Base-by-base conservation (phyloP, 768 basidiomycete species). In the Phanerodontia chrysosporium region DNA sequence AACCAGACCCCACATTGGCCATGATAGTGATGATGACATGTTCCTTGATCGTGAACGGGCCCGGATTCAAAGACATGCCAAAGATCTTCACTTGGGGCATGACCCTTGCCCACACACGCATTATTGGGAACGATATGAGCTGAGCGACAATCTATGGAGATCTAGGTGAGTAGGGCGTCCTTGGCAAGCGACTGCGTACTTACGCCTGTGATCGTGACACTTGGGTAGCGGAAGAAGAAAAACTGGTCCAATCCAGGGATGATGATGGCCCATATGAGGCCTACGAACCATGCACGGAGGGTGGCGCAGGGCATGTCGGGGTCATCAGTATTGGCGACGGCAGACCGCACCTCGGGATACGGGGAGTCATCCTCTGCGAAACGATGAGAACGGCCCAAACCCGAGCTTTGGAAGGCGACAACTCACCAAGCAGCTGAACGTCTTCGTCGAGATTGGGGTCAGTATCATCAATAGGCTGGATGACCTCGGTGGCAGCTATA, bases 281-380 rank as follows among this genome's bases (percentile, higher is more conserved):
- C 93, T 42, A 95, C 75, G 9, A 80, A 73, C 87, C 87, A 89
- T 5, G 83, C 79, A 28, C 89, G 83, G 55, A 90, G 51, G 0
- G 88, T 89, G 39, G 75, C 75, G 9, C 86, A 85, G 1, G 85
- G 86, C 74, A 87, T 86, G 35, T 71, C 72, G 5, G 80, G 79
- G 66, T 89, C 87, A 66, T 89, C 87, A 21, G 80, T 82, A 69
- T 87, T 87, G 35, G 84, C 81, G 9, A 89, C 87, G 4, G 88
- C 87, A 8, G 85, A 83, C 39, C 88, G 81, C 10, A 89, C 88
- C 69, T 92, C 90, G 1, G 87, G 87, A 67, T 92, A 92, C 2
- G 90, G 90, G 1, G 89, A 90, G 68, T 92, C 90, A 29, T 62
- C 61, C 57, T 62, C 61, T 51, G 29, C 21, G 45, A 48, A 21